Base-by-base conservation (phyloP, 345 rosid genomes). In the Rhodamnia rubescens region DNA sequence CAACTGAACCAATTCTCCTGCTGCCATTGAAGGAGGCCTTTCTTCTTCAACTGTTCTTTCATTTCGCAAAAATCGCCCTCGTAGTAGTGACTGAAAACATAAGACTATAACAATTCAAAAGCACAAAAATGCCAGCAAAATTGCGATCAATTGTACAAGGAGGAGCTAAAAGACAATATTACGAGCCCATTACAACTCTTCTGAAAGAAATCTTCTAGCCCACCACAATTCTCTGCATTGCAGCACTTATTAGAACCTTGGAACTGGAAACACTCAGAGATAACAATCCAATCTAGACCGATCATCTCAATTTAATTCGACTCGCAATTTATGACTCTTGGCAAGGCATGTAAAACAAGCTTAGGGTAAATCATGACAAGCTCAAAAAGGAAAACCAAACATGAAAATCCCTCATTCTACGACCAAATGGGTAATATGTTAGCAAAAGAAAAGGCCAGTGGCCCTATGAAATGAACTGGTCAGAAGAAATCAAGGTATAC, bases 51-150 rank as follows among this genome's bases (percentile, higher is more conserved):
- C 94, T 54, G 96, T 90, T 88, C 94, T 93, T 92, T 97, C 99
- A 87, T 91, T 93, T 84, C 99, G 90, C 90, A 97, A 92, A 89
- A 96, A 97, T 92, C 99, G 93, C 88, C 99, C 99, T 88, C 99
- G 91, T 82, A 97, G 94, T 89, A 97, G 90, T 44, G 99, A 94
- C 99, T 96, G 93, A 59, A 92, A 89, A 80, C 85, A 87, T 18
- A 16, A 52, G 26, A 82, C 47, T 27, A 32, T 4, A 29, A 27
- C 29, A 24, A 54, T 29, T 82, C 32, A 53, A 74, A 27, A 81
- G 49, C 87, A 50, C 32, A n/a, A 82, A 82, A 50, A 64, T 64
- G 42, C 75, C 21, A 64, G 75, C 11, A 6, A 29, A 64, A 16
- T 29, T 64, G 47, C 78, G 16, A 69, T 64, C 18, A 32, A 18